These are phyloP conservation scores for Pseudocercospora cruenta DNA, from an alignment of 2,329 filamentous ascomycete species.

Conservation along the genomic window DNA sequence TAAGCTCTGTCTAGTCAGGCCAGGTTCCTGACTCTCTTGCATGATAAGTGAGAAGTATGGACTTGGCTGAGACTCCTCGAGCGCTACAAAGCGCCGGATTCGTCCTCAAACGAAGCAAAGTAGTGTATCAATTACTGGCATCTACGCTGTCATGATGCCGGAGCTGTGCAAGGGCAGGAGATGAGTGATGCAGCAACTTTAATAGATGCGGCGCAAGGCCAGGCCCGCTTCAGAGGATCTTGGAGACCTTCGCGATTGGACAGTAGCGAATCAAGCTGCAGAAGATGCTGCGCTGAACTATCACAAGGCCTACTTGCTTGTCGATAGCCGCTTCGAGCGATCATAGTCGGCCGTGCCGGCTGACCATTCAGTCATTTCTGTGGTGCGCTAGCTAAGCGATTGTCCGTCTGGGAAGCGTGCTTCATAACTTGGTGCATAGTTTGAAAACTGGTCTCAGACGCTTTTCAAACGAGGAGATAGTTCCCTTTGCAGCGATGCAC, in stretches of 20 bases:
- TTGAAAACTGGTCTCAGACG: neutral
- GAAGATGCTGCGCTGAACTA: neutral
- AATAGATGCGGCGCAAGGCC: constrained; percentile 3
- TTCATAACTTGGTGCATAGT: neutral
- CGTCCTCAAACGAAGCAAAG: neutral
- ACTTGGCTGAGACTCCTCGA: neutral
- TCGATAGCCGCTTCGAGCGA: constrained; percentile 7
- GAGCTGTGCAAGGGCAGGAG: constrained; percentile 1
- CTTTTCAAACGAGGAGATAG: neutral
- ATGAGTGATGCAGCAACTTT: constrained; percentile 7
- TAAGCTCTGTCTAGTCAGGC: neutral
- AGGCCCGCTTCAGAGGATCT: constrained; percentile 4
- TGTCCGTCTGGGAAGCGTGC: neutral
- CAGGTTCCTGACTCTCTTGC: constrained; percentile 3
- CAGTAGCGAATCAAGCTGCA: neutral
- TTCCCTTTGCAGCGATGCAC: neutral
- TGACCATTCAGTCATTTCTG: neutral
- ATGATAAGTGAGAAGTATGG: neutral
- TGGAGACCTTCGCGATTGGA: constrained; percentile 5
- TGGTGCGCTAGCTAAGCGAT: neutral
- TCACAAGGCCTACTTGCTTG: neutral
- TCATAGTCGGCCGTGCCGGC: neutral
- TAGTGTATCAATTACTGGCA: constrained; percentile 5
- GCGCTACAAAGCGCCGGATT: neutral
- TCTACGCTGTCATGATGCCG: constrained; percentile 4